Evolutionary conservation across 495 filamentous ascomycete genomes (phyloP), one percentile per base, ranked within the genome.

Genomic region (Immersiella caudata): DNA sequence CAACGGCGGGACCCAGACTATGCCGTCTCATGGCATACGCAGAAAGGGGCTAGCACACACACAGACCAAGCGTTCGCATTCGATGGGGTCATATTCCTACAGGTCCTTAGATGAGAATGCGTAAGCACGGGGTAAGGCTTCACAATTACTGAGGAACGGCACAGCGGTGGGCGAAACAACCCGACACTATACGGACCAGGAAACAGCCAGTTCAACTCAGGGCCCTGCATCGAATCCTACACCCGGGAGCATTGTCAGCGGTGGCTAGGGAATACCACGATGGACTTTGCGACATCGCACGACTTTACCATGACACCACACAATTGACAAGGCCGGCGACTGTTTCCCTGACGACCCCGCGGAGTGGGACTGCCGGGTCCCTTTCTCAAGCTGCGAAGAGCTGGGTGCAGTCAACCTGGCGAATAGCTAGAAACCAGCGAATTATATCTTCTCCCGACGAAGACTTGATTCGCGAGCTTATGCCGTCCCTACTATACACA

Each of bases 51-150:
- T n/a, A n/a, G 12, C 50, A 21, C 18, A 18, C 55, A 62, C 66
- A 68, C 73, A 70, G 73, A 73, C 71, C 73, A 75, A 60, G 61
- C 24, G 73, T 75, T 75, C 73, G 60, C 65, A 60, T 68, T 29
- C 51, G 20, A 36, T 20, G 26, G 40, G n/a, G 50, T 18, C 40
- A 46, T 46, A 33, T 46, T 18, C 9, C 9, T 14, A 46, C 40
- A 12, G 21, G 20, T 26, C 24, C 52, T 58, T 22, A 65, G 50
- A 26, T 50, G 33, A 65, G 50, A 6, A 29, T 58, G 51, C 24
- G 62, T 56, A 40, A 65, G 54, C 63, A 40, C 24, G 12, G 49
- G 11, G 5, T 25, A 24, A 46, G 20, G 16, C 36, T 24, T 40
- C 22, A 22, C 24, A 29, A 49, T 59, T 6, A 25, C 20, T 49